These are phyloP conservation scores for Backusella psychrophila DNA, from an alignment of 192 early-diverging fungal species.

Conservation along the genomic window DNA sequence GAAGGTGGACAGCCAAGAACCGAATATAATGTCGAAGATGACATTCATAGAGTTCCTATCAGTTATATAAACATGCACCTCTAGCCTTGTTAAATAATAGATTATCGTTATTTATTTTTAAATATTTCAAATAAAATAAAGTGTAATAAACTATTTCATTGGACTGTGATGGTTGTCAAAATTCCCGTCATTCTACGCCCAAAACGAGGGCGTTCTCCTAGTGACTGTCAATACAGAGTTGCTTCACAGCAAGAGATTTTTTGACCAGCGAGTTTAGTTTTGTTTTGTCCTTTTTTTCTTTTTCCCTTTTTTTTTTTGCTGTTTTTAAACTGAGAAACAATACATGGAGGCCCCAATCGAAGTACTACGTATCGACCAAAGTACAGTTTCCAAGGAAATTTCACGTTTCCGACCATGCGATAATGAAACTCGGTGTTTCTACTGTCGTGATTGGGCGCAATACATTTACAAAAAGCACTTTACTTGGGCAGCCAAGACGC, in stretches of 20 bases:
- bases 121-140: background rate
- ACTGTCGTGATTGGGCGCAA: slow-evolving; percentile 80
- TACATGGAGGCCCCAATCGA: slow-evolving; percentile 28
- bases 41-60: background rate
- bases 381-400: slow-evolving; percentile 64
- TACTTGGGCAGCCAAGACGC: slow-evolving; percentile 34
- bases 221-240: too few relatives aligned
- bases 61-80: background rate
- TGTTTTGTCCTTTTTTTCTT: background rate
- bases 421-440: slow-evolving; percentile 65
- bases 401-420: slow-evolving; percentile 70
- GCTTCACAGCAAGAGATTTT: too few relatives aligned
- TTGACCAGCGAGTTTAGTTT: too few relatives aligned
- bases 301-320: background rate
- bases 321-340: background rate
- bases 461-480: slow-evolving; percentile 72
- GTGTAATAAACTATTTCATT: too few relatives aligned
- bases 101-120: background rate
- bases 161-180: too few relatives aligned
- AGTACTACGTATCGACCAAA: slow-evolving; percentile 61
- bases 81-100: background rate
- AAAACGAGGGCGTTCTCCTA: too few relatives aligned
- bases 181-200: too few relatives aligned
- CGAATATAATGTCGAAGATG: background rate
- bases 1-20: background rate